phyloP scores from a whole-genome alignment of 495 filamentous ascomycete species.

The Xylaria bambusicola region DNA sequence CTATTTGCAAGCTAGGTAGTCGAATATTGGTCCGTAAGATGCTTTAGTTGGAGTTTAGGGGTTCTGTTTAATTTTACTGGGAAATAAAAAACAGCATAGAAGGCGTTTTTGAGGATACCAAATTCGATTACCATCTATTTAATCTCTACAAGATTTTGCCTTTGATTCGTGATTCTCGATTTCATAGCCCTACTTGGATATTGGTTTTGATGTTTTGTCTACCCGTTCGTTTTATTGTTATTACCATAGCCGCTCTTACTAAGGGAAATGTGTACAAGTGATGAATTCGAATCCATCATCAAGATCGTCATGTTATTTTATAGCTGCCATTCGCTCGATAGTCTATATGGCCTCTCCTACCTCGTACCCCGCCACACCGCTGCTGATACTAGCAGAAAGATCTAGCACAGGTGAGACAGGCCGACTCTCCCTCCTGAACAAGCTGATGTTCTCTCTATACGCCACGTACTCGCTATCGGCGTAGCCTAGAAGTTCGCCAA shows the following conservation, averaged over 20 bases:
- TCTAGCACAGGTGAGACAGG: conserved; percentile 43
- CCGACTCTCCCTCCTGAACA: conserved; percentile 54
- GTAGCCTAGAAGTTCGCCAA: conserved; percentile 78
- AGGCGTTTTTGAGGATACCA: conserved; percentile 21
- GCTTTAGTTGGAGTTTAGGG: conserved; percentile 11
- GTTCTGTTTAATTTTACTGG: conserved; percentile 1
- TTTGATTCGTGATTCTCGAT: too few species aligned
- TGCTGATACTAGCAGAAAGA: conserved; percentile 27
- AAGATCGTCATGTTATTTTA: not conserved
- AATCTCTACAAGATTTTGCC: not conserved
- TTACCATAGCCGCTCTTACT: not conserved
- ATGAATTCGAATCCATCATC: not conserved
- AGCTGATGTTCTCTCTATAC: conserved; percentile 81
- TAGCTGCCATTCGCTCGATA: not conserved
- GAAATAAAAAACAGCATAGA: conserved; percentile 8
- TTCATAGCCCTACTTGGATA: too few species aligned
- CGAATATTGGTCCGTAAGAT: not conserved
- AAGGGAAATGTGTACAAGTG: too few species aligned
- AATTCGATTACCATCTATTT: conserved; percentile 12
- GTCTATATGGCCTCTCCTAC: conserved; percentile 24
- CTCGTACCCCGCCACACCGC: conserved; percentile 32
- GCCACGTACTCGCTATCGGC: conserved; percentile 95
- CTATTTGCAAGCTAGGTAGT: conserved; percentile 54
- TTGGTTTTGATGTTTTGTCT: too few species aligned
- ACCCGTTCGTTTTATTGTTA: not conserved